Conservation (phyloP, 2,329 filamentous ascomycete species). For the Aspergillus bombycis region DNA sequence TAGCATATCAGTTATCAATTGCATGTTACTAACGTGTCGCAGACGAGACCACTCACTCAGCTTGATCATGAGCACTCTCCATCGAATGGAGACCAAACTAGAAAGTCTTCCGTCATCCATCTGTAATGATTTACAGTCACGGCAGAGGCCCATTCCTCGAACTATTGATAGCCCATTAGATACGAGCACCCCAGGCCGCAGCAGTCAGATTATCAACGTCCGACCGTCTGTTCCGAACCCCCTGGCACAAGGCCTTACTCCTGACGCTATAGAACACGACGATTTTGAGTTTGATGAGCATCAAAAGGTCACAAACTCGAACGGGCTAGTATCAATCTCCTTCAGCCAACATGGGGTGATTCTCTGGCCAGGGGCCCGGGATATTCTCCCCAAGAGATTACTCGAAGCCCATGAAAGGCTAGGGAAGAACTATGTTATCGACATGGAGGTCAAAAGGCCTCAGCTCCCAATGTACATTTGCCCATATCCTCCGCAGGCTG, state of each 20-base stretch:
- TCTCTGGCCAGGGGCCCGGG: conserved; percentile 52
- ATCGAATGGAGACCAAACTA: conserved; percentile 56
- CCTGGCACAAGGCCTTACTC: conserved; percentile 28
- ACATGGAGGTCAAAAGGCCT: conserved; percentile 52
- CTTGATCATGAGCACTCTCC: conserved; percentile 58
- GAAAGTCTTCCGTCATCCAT: conserved; percentile 49
- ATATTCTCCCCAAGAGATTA: conserved; percentile 48
- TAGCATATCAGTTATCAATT: background rate
- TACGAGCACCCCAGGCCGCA: conserved; percentile 21
- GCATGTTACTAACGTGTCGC: conserved; percentile 11
- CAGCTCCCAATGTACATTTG: conserved; percentile 47
- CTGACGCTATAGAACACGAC: conserved; percentile 31
- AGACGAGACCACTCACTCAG: conserved; percentile 58
- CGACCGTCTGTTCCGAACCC: conserved; percentile 18
- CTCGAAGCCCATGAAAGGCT: conserved; percentile 42
- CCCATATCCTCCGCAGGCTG: conserved; percentile 39
- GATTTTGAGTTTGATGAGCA: conserved; percentile 36
- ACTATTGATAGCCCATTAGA: conserved; percentile 19
- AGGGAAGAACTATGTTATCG: conserved; percentile 54
- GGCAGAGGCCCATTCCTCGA: conserved; percentile 32
- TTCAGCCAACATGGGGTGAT: conserved; percentile 57
- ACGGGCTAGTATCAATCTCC: conserved; percentile 45
- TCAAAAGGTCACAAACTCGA: conserved; percentile 32
- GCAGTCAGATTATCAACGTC: conserved; percentile 13
- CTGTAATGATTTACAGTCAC: conserved; percentile 33